Evolutionary conservation across 306 rosid species (phyloP).

Genomic region (Pyrus bretschneideri): DNA sequence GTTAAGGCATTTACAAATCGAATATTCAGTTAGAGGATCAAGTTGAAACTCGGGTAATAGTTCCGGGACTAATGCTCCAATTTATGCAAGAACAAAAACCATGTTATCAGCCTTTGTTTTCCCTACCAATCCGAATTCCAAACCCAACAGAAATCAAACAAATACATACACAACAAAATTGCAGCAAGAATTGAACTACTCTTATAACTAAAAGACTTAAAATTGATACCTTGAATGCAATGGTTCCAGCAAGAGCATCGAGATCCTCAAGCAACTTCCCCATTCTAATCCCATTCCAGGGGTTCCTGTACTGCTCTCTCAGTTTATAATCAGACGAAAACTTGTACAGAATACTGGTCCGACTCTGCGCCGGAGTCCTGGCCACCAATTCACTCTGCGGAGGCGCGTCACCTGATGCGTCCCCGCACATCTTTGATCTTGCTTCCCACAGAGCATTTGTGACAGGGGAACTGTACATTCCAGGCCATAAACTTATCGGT

Average conservation of each 20-base stretch:
- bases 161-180: not conserved
- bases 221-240: constrained; percentile 56
- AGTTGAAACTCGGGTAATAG: not conserved
- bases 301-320: constrained; percentile 79
- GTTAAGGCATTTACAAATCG: not conserved
- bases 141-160: not conserved
- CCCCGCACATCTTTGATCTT: constrained; percentile 38
- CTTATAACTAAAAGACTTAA: not conserved
- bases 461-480: constrained; percentile 69
- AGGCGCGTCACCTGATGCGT: not conserved
- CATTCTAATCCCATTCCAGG: constrained; percentile 67
- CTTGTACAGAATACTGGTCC: constrained; percentile 55
- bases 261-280: constrained; percentile 85
- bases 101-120: not conserved
- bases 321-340: constrained; percentile 61
- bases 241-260: constrained; percentile 87
- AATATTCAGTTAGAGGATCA: not conserved
- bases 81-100: not conserved
- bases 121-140: not conserved
- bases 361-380: constrained; percentile 50
- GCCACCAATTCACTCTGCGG: constrained; percentile 12
- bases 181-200: not conserved
- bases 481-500: constrained; percentile 65
- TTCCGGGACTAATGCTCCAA: not conserved
- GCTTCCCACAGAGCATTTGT: constrained; percentile 90